These are phyloP conservation scores for Stemphylium beticola DNA, from an alignment of 2,329 filamentous ascomycete genomes.

Conservation along the genomic window DNA sequence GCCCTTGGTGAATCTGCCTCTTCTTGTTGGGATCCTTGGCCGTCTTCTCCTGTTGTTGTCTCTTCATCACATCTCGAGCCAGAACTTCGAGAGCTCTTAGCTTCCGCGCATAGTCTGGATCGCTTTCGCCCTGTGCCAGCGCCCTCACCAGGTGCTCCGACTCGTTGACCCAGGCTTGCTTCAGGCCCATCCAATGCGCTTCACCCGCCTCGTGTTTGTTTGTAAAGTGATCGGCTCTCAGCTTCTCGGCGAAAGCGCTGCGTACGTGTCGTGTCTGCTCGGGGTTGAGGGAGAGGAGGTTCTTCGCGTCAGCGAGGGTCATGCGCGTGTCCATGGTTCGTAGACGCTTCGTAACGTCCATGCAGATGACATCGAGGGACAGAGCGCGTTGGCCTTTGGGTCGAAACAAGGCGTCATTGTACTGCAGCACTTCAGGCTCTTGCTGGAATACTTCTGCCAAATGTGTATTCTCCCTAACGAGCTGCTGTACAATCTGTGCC, in stretches of 20 bases:
- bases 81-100: slow-evolving; percentile 72
- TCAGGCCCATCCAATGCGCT: slow-evolving; percentile 74
- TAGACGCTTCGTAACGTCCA: slow-evolving; percentile 81
- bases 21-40: slow-evolving; percentile 60
- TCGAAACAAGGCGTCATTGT: slow-evolving; percentile 32
- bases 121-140: slow-evolving; percentile 58
- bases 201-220: slow-evolving; percentile 75
- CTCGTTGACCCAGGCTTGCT: slow-evolving; percentile 68
- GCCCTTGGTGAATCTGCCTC: slow-evolving; percentile 49
- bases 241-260: slow-evolving; percentile 68
- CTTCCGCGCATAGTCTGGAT: slow-evolving; percentile 62
- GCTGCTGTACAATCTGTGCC: slow-evolving; percentile 71
- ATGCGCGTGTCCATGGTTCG: slow-evolving; percentile 69
- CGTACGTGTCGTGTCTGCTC: slow-evolving; percentile 71
- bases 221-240: slow-evolving; percentile 70
- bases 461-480: slow-evolving; percentile 69
- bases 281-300: slow-evolving; percentile 71
- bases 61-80: slow-evolving; percentile 78
- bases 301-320: slow-evolving; percentile 77
- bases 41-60: slow-evolving; percentile 70
- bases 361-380: slow-evolving; percentile 79
- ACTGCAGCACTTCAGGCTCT: slow-evolving; percentile 60
- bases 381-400: slow-evolving; percentile 65
- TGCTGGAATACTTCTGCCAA: slow-evolving; percentile 67
- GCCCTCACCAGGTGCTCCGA: slow-evolving; percentile 63